Percentiles rank a stretch among this genome's conserved stretches.
Conservation (phyloP, 371 early-diverging fungal genomes). For the Mucor lusitanicus region DNA sequence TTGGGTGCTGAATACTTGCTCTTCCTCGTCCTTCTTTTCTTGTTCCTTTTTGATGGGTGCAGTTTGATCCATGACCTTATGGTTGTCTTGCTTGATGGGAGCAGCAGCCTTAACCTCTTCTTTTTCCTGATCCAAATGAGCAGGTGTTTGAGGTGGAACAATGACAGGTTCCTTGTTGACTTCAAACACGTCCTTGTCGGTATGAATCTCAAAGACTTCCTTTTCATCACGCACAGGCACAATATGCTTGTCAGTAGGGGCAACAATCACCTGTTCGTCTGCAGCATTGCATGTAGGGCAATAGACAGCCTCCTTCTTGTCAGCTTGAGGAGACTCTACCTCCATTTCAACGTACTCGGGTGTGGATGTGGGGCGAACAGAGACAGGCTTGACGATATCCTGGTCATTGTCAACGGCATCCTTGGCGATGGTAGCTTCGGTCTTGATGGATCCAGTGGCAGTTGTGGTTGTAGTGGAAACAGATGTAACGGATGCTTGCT, state of each 20-base stretch:
- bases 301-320: slow-evolving; percentile 5
- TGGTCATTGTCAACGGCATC: background rate
- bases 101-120: background rate
- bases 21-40: background rate
- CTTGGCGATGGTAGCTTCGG: background rate
- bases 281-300: slow-evolving; percentile 2
- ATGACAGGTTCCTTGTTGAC: background rate
- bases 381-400: background rate
- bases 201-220: background rate
- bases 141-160: background rate
- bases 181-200: background rate
- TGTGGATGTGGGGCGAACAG: background rate
- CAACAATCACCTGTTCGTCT: slow-evolving; percentile 5
- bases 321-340: background rate
- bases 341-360: background rate
- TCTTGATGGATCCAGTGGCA: background rate
- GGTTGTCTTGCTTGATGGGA: background rate
- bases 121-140: background rate
- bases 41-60: background rate
- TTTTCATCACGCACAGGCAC: background rate
- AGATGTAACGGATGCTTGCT: background rate
- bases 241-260: slow-evolving; percentile 4
- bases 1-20: background rate
- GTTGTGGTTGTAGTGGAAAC: background rate
- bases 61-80: background rate